Evolutionary conservation across 2,329 filamentous ascomycete species (phyloP), one percentile per base, ranked within the genome.

Genomic region (Elsinoe ampelina): DNA sequence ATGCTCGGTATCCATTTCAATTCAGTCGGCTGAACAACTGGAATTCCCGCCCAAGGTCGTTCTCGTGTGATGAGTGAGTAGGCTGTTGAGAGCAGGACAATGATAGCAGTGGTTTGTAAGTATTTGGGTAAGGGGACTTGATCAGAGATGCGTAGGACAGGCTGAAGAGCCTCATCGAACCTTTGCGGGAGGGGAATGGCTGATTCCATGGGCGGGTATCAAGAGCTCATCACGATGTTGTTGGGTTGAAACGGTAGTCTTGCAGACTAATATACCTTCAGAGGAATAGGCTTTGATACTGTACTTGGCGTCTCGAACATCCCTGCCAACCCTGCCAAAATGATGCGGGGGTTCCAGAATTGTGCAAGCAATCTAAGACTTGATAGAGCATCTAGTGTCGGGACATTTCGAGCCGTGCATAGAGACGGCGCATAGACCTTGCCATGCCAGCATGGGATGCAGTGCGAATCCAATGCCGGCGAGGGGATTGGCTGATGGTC

Each of bases 21-120:
- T 13, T 35, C 32, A 8, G 51, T 50, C n/a, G 50, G 43, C 11
- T 54, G 15, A 15, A 59, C 30, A 15, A 59, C 11, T 13, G 55
- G 58, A 20, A 59, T 48, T 26, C 58, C 58, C 19, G 57, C 42
- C 2, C 48, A n/a, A 2, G 54, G 57, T 11, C 56, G 50, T 11
- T 59, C 41, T n/a, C 58, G n/a, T 5, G 48, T 58, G 3, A 59
- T 35, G n/a, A 58, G 17, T 5, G 50, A 54, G 36, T 58, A 59
- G 12, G 35, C 48, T 20, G 48, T 52, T 3, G 48, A 52, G 11
- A 52, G 2, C 10, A 52, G 19, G 15, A 52, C 17, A 34, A 52
- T 52, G 13, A 52, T 22, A 26, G 48, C 48, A 26, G 48, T 52
- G 11, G 39, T 39, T 19, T 52, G 48, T 26, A 52, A 26, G 19